phyloP scores from a whole-genome alignment of 495 filamentous ascomycete species.

The Daldinia bambusicola region DNA sequence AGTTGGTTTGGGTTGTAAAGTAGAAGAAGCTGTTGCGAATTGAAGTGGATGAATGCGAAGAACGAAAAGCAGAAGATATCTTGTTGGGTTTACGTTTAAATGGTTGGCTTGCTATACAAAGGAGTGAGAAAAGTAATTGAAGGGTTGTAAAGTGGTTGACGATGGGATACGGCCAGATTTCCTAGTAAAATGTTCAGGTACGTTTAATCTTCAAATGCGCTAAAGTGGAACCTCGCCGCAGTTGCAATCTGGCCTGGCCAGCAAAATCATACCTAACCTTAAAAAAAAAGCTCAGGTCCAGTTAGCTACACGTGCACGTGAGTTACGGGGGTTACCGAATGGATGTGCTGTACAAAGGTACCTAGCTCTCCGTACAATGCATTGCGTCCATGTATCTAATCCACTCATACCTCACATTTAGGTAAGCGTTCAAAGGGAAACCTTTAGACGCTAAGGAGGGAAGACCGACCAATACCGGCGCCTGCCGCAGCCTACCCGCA shows the following conservation, averaged over 20 bases:
- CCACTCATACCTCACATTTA: background rate
- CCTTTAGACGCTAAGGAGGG: too few species aligned
- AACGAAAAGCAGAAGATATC: background rate
- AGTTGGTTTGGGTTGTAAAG: conserved; percentile 9
- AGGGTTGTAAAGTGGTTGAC: conserved; percentile 25
- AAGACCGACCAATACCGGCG: conserved; percentile 3
- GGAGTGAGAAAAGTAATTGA: conserved; percentile 6
- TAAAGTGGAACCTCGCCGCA: conserved; percentile 23
- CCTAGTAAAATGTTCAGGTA: conserved; percentile 29
- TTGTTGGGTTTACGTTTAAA: conserved; percentile 2
- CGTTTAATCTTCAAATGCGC: conserved; percentile 19
- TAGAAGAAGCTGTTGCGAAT: too few species aligned
- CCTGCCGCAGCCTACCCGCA: conserved; percentile 14
- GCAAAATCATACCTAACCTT: background rate
- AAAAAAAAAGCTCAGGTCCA: conserved; percentile 1
- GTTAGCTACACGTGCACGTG: conserved; percentile 16
- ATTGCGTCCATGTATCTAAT: background rate
- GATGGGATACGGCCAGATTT: conserved; percentile 47
- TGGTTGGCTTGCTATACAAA: conserved; percentile 12
- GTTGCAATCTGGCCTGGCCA: conserved; percentile 39
- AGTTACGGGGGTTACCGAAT: background rate
- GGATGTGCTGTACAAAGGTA: background rate
- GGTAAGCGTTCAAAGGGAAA: too few species aligned
- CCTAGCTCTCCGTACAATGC: too few species aligned
- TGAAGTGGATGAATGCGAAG: background rate